A percentile compares a stretch with the other conserved stretches of the same genome.
phyloP scores from a whole-genome alignment of 73 alveolate genomes.

The Paramecium bursaria region DNA sequence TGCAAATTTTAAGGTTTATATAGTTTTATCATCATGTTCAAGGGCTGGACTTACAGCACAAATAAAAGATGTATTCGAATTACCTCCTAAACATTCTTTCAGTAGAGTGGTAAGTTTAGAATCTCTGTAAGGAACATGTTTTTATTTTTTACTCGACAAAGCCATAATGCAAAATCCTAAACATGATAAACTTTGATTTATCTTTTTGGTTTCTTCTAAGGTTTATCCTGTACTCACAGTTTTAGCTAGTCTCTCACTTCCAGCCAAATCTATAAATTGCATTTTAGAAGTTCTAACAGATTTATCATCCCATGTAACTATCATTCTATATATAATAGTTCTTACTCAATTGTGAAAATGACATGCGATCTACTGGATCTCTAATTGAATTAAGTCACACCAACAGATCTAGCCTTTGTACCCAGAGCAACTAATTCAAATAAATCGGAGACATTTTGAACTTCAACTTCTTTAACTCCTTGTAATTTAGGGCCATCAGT shows the following conservation, averaged over 20 bases:
- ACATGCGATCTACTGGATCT: conserved; percentile 70
- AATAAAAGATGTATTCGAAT: conserved; percentile 64
- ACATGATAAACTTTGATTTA: conserved; percentile 78
- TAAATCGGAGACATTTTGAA: conserved; percentile 35
- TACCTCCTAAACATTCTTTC: conserved; percentile 71
- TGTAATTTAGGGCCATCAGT: conserved; percentile 55
- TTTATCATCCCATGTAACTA: conserved; percentile 61
- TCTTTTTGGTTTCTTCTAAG: conserved; percentile 84
- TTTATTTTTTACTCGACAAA: conserved; percentile 60
- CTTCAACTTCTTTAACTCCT: conserved; percentile 64
- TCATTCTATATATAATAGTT: not conserved
- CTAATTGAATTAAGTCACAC: conserved; percentile 64
- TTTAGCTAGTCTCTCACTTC: conserved; percentile 92
- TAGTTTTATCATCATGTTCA: conserved; percentile 63
- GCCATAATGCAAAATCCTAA: conserved; percentile 77
- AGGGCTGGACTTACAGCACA: conserved; percentile 68
- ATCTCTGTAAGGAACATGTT: conserved; percentile 67
- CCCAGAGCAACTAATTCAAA: conserved; percentile 61
- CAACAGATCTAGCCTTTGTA: conserved; percentile 61
- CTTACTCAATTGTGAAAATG: conserved; percentile 43
- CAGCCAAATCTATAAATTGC: conserved; percentile 89
- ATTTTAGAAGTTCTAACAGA: conserved; percentile 62
- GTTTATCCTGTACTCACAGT: conserved; percentile 85
- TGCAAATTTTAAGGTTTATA: conserved; percentile 65
- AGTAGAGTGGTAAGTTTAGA: conserved; percentile 61